A percentile compares a stretch with the other conserved stretches of the same genome.
Evolutionary conservation across 1,139 yeast genomes (phyloP).

Genomic region (Keqinozyma sinolaborantium): DNA sequence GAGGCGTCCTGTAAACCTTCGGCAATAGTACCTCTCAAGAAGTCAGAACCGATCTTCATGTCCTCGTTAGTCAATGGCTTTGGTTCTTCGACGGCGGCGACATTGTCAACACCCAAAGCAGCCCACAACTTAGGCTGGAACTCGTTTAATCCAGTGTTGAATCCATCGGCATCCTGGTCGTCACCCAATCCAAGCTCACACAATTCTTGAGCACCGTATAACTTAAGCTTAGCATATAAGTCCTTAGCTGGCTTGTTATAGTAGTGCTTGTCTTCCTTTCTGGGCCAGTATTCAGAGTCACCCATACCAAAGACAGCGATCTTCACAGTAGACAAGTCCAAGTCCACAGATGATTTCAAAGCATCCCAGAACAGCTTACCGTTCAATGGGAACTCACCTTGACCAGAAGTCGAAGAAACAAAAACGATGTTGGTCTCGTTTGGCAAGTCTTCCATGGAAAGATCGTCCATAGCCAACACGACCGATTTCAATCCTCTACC

Average conservation of each 20-base stretch:
- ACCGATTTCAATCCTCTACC: constrained; percentile 83
- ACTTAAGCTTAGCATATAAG: constrained; percentile 56
- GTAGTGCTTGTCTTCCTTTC: constrained; percentile 91
- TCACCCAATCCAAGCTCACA: constrained; percentile 86
- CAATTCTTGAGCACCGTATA: constrained; percentile 72
- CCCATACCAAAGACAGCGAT: constrained; percentile 88
- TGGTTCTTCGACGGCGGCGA: constrained; percentile 89
- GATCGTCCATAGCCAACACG: constrained; percentile 81
- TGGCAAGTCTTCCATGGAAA: constrained; percentile 75
- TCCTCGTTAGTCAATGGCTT: constrained; percentile 96
- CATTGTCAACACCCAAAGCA: constrained; percentile 81
- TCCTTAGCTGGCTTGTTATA: constrained; percentile 92
- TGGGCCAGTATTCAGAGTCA: constrained; percentile 95
- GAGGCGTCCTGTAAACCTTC: constrained; percentile 79
- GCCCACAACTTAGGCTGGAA: constrained; percentile 91
- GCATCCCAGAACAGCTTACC: constrained; percentile 92
- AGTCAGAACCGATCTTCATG: constrained; percentile 84
- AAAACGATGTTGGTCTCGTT: constrained; percentile 80
- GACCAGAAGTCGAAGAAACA: constrained; percentile 90
- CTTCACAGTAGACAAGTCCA: constrained; percentile 68
- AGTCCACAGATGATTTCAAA: constrained; percentile 63
- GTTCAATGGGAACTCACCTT: constrained; percentile 96
- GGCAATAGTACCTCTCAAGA: constrained; percentile 88
- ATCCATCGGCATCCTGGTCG: constrained; percentile 97
- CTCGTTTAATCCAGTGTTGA: constrained; percentile 77